phyloP scores from a whole-genome alignment of 2,329 filamentous ascomycete species.

The Penicillium vulpinum region DNA sequence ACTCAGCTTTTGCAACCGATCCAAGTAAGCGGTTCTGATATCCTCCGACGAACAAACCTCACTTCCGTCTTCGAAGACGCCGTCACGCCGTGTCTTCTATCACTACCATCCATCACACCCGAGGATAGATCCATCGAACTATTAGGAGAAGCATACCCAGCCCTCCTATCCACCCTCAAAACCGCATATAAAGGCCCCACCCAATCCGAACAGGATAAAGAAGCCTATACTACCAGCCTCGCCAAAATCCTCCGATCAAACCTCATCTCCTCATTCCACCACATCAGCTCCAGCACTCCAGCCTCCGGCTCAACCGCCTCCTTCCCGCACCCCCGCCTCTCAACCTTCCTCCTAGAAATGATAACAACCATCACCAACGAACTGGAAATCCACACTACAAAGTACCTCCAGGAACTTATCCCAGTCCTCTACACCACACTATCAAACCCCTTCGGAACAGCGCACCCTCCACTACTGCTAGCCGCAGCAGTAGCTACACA shows the following conservation, averaged over 20 bases:
- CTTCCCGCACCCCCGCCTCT: conserved; percentile 50
- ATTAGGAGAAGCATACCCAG: conserved; percentile 65
- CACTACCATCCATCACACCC: conserved; percentile 74
- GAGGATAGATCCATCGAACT: conserved; percentile 68
- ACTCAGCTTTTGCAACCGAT: conserved; percentile 37
- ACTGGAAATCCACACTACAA: conserved; percentile 40
- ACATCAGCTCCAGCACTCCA: conserved; percentile 49
- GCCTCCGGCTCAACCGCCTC: conserved; percentile 47
- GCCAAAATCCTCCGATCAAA: conserved; percentile 35
- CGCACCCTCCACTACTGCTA: conserved; percentile 55
- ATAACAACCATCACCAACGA: conserved; percentile 30
- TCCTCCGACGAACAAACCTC: conserved; percentile 46
- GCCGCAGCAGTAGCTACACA: conserved; percentile 57
- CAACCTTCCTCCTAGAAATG: conserved; percentile 44
- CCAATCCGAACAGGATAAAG: conserved; percentile 24
- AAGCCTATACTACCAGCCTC: conserved; percentile 26
- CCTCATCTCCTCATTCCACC: conserved; percentile 42
- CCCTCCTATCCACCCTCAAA: conserved; percentile 60
- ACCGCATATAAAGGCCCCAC: conserved; percentile 42
- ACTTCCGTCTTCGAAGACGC: conserved; percentile 49
- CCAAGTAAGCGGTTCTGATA: conserved; percentile 37
- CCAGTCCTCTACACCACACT: conserved; percentile 66
- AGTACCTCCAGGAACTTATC: conserved; percentile 60
- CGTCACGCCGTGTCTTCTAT: conserved; percentile 65
- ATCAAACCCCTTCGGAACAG: conserved; percentile 66